Evolutionary conservation across 768 basidiomycete species (phyloP).

Genomic region (Pluteus cervinus): DNA sequence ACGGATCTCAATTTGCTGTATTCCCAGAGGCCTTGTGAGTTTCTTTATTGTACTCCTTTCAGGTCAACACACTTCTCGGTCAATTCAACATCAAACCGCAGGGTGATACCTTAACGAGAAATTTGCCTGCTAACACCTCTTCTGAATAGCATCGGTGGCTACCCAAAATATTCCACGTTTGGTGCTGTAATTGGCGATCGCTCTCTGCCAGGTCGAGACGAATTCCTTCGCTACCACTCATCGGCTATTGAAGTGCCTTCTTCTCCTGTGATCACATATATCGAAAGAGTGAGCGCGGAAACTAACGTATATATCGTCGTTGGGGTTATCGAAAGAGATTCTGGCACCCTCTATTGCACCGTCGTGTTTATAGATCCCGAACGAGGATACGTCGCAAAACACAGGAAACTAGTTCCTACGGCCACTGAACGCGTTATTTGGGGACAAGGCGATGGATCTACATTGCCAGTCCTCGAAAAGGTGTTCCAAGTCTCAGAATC

Average conservation of each 20-base stretch:
- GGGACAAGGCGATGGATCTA: slow-evolving; percentile 53
- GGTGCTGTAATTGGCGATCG: slow-evolving; percentile 46
- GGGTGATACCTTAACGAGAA: too few species aligned
- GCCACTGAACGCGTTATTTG: slow-evolving; percentile 55
- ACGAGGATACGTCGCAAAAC: slow-evolving; percentile 50
- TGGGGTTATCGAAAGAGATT: slow-evolving; percentile 53
- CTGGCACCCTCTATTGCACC: slow-evolving; percentile 59
- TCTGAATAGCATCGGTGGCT: too few species aligned
- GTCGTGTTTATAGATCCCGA: slow-evolving; percentile 49
- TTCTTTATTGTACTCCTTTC: too few species aligned
- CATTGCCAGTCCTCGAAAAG: slow-evolving; percentile 45
- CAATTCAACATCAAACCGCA: too few species aligned
- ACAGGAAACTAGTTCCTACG: slow-evolving; percentile 62
- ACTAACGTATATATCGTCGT: slow-evolving; percentile 50
- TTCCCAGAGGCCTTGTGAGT: too few species aligned
- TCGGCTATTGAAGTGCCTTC: slow-evolving; percentile 57
- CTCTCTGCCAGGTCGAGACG: slow-evolving; percentile 44
- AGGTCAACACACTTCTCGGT: too few species aligned
- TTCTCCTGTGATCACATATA: slow-evolving; percentile 30
- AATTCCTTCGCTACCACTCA: slow-evolving; percentile 47
- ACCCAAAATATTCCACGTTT: slow-evolving; percentile 53
- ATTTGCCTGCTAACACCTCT: too few species aligned
- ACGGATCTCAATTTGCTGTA: too few species aligned
- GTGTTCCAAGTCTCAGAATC: too few species aligned
- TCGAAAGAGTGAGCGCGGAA: slow-evolving; percentile 43